These are phyloP conservation scores for Linnemannia exigua DNA, from an alignment of 192 early-diverging fungal genomes.

Conservation along the genomic window DNA sequence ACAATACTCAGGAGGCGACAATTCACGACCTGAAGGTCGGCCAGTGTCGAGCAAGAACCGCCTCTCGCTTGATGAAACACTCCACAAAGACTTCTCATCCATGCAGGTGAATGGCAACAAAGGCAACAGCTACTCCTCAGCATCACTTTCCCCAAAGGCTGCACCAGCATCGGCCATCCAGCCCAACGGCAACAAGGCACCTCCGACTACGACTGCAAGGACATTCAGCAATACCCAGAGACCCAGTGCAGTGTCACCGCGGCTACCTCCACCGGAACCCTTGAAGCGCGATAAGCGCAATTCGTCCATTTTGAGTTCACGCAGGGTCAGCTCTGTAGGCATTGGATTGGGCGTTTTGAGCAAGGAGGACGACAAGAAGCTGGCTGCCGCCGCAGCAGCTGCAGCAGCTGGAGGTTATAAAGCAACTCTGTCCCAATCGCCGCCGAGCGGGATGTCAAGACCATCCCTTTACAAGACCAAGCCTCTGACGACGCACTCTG, in stretches of 20 bases:
- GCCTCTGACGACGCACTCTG: conserved; percentile 12
- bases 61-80: conserved; percentile 6
- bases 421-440: not conserved
- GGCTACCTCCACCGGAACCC: conserved; percentile 31
- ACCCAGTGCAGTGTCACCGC: conserved; percentile 16
- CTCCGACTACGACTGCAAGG: conserved; percentile 32
- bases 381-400: not conserved
- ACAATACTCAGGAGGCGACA: not conserved
- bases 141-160: not conserved
- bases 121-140: not conserved
- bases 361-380: conserved; percentile 33
- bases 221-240: conserved; percentile 50
- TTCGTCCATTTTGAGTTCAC: conserved; percentile 52
- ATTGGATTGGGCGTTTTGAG: conserved; percentile 51
- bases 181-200: not conserved
- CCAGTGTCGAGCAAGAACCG: not conserved
- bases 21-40: not conserved
- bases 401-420: not conserved
- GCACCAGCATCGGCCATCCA: not conserved
- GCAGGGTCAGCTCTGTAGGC: conserved; percentile 48
- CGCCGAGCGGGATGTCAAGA: not conserved
- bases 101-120: conserved; percentile 28
- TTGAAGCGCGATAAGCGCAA: conserved; percentile 55
- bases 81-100: conserved; percentile 12
- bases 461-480: conserved; percentile 22